Conservation (phyloP, 768 basidiomycete genomes). For the Leccinum rimulosum region DNA sequence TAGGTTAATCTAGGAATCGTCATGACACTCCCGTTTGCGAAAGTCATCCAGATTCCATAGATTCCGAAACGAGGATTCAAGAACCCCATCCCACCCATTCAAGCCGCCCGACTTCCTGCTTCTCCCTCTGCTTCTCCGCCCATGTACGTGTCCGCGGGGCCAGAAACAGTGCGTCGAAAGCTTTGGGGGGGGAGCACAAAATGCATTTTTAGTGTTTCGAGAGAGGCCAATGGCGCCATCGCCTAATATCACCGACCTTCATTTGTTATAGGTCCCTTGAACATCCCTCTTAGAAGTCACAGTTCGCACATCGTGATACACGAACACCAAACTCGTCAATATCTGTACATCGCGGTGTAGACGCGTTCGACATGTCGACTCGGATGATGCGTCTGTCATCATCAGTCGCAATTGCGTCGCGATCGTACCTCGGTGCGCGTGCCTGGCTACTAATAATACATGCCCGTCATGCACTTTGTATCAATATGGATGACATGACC, state of each 20-base stretch:
- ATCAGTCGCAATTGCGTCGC: background rate
- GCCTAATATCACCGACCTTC: background rate
- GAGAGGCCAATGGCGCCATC: background rate
- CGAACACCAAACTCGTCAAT: no score
- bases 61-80: background rate
- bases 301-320: background rate
- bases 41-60: background rate
- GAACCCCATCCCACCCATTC: background rate
- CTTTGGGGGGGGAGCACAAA: background rate
- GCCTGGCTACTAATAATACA: background rate
- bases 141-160: constrained; percentile 4
- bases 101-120: background rate
- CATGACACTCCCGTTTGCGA: background rate
- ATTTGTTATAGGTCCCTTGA: background rate
- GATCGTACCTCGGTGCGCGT: background rate
- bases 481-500: background rate
- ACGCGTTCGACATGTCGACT: background rate
- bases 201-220: background rate
- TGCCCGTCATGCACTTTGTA: background rate
- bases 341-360: background rate
- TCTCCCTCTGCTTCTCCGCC: background rate
- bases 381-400: background rate
- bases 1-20: background rate
- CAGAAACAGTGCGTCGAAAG: background rate
- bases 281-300: background rate